These are phyloP conservation scores for Aspergillus costaricaensis DNA, from an alignment of 2,329 filamentous ascomycete genomes.

Conservation along the genomic window DNA sequence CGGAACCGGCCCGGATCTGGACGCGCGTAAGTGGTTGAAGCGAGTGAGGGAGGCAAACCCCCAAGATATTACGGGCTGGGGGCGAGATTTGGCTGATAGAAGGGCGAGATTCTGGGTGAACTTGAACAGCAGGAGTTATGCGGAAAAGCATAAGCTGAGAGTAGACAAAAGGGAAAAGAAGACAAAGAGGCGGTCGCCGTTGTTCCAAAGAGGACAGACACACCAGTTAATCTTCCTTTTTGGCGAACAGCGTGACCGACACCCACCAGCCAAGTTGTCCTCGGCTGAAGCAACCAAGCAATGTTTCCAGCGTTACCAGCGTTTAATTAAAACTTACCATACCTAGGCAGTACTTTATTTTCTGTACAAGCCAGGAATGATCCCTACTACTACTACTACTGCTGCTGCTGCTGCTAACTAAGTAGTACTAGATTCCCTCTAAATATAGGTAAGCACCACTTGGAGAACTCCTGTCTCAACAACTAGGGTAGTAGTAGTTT, in stretches of 20 bases:
- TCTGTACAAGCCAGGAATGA: background rate
- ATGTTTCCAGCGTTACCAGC: background rate
- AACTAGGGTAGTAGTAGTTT: background rate
- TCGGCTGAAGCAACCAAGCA: background rate
- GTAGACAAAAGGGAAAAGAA: background rate
- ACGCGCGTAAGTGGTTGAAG: slow-evolving; percentile 28
- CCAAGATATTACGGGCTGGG: background rate
- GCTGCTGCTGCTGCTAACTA: background rate
- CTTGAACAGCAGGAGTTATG: background rate
- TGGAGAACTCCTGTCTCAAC: background rate
- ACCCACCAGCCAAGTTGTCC: background rate
- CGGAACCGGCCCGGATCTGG: slow-evolving; percentile 25
- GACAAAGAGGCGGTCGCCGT: background rate
- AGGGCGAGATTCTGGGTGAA: background rate
- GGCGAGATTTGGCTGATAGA: background rate
- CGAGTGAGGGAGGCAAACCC: slow-evolving; percentile 12
- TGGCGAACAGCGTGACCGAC: background rate
- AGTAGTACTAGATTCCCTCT: background rate
- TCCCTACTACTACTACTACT: background rate
- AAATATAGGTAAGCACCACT: background rate
- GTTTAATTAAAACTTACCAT: background rate
- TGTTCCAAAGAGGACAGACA: background rate
- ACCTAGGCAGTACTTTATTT: background rate
- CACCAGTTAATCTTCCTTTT: background rate
- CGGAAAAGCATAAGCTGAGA: background rate